Evolutionary conservation across 2,329 filamentous ascomycete species (phyloP).

Genomic region (Coniochaeta sp.): DNA sequence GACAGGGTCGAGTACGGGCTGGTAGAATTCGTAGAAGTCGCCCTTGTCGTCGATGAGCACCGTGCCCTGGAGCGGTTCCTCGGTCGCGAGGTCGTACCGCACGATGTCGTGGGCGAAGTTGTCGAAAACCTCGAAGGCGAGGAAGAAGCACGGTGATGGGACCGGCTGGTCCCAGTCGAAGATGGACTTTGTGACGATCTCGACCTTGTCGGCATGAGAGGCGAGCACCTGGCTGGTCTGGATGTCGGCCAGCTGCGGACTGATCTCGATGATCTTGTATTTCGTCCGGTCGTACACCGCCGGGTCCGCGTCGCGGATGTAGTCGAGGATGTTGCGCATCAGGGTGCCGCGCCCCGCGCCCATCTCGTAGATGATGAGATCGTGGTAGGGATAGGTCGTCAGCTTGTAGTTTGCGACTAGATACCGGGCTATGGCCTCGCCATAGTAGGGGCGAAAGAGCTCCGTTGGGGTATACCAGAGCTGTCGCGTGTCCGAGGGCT

Average conservation of each 20-base stretch:
- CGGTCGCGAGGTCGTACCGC: constrained; percentile 78
- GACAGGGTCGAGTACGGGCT: constrained; percentile 70
- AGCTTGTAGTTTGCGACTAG: constrained; percentile 94
- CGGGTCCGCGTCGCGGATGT: constrained; percentile 81
- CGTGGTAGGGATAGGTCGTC: constrained; percentile 88
- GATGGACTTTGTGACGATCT: constrained; percentile 90
- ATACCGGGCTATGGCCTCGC: constrained; percentile 94
- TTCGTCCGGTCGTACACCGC: constrained; percentile 91
- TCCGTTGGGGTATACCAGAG: constrained; percentile 98
- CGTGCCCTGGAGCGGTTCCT: constrained; percentile 77
- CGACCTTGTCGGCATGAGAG: constrained; percentile 64
- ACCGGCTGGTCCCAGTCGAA: constrained; percentile 90
- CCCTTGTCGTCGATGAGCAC: constrained; percentile 79
- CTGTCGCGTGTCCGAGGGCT: constrained; percentile 68
- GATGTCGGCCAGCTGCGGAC: constrained; percentile 66
- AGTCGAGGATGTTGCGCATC: constrained; percentile 97
- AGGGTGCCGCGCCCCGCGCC: constrained; percentile 94
- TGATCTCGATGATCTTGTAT: constrained; percentile 96
- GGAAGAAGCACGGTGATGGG: constrained; percentile 92
- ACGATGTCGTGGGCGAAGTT: constrained; percentile 95
- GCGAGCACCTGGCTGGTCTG: constrained; percentile 66
- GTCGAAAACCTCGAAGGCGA: constrained; percentile 96
- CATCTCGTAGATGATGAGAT: constrained; percentile 98
- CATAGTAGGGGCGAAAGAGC: constrained; percentile 93
- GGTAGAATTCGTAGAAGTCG: constrained; percentile 95